Evolutionary conservation across 768 basidiomycete species (phyloP), one percentile per base, ranked within the genome.

Genomic region (Bullera alba): DNA sequence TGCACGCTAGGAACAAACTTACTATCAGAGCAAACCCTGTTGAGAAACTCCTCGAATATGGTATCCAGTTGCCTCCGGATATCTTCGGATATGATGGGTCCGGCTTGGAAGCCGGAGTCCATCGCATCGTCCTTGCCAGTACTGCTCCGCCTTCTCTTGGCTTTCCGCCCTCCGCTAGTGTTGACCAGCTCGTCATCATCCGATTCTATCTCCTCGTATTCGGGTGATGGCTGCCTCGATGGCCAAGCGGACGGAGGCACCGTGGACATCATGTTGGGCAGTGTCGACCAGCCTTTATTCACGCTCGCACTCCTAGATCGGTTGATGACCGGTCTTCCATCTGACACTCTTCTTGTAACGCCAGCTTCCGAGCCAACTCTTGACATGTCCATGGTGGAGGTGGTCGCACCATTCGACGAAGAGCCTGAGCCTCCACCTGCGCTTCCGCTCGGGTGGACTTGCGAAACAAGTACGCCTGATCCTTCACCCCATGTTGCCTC

Each of bases 11-110:
- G 32, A 12, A 10, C 3, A n/a, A 0, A 77, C 86, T 74, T 70
- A 92, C 90, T 71, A 70, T 95, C 87, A 17, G 88, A 92, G 74
- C 92, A 97, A 47, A 87, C 80, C 46, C 77, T 80, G 67, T 84
- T 90, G 60, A 97, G 75, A 67, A 87, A 97, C 57, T 85, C 82
- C 66, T 90, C 83, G 74, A 97, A 95, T 65, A 95, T 83, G 56
- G 83, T 81, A 72, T 95, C 90, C 45, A 97, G 84, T 63, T 87
- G 84, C 17, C 76, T 73, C 49, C 82, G 80, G 60, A 89, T 85
- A 70, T 93, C 91, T 10, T 71, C 68, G 7, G 65, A 69, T 25
- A 72, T 64, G 2, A 60, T 37, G 2, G 56, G 56, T 10, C 56
- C 63, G 12, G 53, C 56, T 23, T 37, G 43, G 16, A 39, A 25